Evolutionary conservation across 2,329 filamentous ascomycete genomes (phyloP), one percentile per base, ranked within the genome.

Genomic region (Alternaria burnsii): DNA sequence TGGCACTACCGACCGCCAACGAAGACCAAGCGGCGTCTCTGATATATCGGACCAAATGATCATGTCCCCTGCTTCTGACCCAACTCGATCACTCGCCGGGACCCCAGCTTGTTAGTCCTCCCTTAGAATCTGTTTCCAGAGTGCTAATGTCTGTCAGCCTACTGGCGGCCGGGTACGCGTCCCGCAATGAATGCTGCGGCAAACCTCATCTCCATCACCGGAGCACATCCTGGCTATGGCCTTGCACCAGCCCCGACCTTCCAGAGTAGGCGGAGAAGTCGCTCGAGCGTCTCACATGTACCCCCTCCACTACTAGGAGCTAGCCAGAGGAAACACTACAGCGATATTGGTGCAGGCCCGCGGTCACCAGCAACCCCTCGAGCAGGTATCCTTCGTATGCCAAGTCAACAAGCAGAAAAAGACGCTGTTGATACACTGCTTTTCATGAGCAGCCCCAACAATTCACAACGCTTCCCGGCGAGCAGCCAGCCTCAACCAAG

Each of bases 391-490:
- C 79, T 91, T 5, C 88, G 88, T 62, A 91, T 90, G 30, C 89
- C 89, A 1, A 89, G 89, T 57, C 89, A 91, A 64, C 86, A 91
- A 62, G 83, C 82, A 52, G 92, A 95, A 73, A 91, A 93, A 71
- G 92, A 94, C 70, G 92, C 92, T 6, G 88, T 94, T 47, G 91
- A 94, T 73, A 90, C 91, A 0, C 79, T 95, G 24, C 82, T 94
- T 26, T 93, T 94, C 72, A 91, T 95, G 88, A 93, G 91, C 71
- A 92, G 89, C 63, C 91, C 91, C 0, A 89, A 89, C 16, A 91
- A 92, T 76, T 90, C 89, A 1, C 64, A 71, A 43, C 68, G 72
- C 24, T 62, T 75, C 7, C 64, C 76, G 30, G 68, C 74, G 7
- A 63, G 55, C n/a, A 72, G 61, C 32, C 68, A 69, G 30, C 65